Evolutionary conservation across 73 alveolate genomes (phyloP).

Genomic region (Symbiodinium natans): DNA sequence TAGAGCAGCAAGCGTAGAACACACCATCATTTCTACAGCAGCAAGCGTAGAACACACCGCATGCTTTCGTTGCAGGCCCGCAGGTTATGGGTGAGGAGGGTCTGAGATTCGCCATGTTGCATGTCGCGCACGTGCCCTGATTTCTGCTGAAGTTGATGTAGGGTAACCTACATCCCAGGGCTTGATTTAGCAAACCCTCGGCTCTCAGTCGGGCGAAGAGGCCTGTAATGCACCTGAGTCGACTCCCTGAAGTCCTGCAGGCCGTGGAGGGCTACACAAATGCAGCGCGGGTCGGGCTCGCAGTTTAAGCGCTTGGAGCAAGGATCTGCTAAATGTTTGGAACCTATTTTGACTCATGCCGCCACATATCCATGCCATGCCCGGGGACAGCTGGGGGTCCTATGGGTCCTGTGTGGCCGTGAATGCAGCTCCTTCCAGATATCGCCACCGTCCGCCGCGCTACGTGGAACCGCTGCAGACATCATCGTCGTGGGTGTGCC

Average conservation of each 20-base stretch:
- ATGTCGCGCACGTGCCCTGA: no score
- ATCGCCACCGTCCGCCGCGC: constrained; percentile 41
- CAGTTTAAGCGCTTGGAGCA: neutral
- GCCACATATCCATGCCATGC: neutral
- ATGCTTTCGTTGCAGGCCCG: no score
- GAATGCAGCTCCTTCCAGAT: constrained; percentile 3
- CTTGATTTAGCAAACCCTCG: no score
- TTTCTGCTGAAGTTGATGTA: no score
- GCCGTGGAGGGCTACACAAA: constrained; percentile 90
- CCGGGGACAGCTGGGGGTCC: neutral
- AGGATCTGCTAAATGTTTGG: no score
- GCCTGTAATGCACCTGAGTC: neutral
- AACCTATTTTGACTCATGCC: no score
- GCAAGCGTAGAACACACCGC: no score
- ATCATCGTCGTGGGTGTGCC: constrained; percentile 86
- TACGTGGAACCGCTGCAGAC: constrained; percentile 89
- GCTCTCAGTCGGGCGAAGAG: neutral
- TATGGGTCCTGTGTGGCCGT: neutral
- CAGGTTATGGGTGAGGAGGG: no score
- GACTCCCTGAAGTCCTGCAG: neutral
- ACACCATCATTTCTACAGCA: no score
- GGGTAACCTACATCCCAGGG: no score
- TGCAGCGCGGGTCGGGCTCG: constrained; percentile 8
- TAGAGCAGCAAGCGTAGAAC: no score
- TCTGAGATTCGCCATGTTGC: no score